Percentiles rank a stretch among this genome's conserved stretches.
Evolutionary conservation across 495 filamentous ascomycete species (phyloP).

Genomic region (Penicillium nucicola): DNA sequence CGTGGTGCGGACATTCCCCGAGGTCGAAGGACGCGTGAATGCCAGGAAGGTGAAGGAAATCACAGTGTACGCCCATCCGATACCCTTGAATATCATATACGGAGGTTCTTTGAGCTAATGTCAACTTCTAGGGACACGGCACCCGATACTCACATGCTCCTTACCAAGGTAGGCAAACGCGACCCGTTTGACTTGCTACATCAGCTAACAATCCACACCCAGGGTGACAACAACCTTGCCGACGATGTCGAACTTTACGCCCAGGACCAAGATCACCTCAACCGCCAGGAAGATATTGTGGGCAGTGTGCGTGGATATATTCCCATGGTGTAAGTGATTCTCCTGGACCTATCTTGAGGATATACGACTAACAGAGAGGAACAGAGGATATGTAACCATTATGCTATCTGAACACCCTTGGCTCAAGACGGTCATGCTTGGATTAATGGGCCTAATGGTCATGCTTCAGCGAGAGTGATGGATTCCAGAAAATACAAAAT

Average conservation of each 20-base stretch:
- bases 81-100: too few relatives aligned
- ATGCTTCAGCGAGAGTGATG: slow-evolving; percentile 82
- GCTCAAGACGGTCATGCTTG: slow-evolving; percentile 92
- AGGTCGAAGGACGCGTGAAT: slow-evolving; percentile 39
- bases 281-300: slow-evolving; percentile 83
- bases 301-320: slow-evolving; percentile 93
- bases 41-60: slow-evolving; percentile 41
- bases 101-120: slow-evolving; percentile 3
- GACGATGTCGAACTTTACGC: slow-evolving; percentile 81
- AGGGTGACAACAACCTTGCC: slow-evolving; percentile 88
- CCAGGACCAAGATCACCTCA: slow-evolving; percentile 75
- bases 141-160: slow-evolving; percentile 46
- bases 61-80: slow-evolving; percentile 24
- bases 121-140: slow-evolving; percentile 19
- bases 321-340: slow-evolving; percentile 60
- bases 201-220: slow-evolving; percentile 1
- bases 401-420: slow-evolving; percentile 94
- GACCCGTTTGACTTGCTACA: neutral
- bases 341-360: too few relatives aligned
- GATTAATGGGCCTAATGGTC: slow-evolving; percentile 92
- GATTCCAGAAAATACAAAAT: slow-evolving; percentile 6
- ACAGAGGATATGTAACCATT: slow-evolving; percentile 86
- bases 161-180: slow-evolving; percentile 65
- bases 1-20: slow-evolving; percentile 54
- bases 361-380: too few relatives aligned